Percentiles rank a stretch among this genome's conserved stretches.
Conservation (phyloP, 208 protist species). For the Leishmania turanica region DNA sequence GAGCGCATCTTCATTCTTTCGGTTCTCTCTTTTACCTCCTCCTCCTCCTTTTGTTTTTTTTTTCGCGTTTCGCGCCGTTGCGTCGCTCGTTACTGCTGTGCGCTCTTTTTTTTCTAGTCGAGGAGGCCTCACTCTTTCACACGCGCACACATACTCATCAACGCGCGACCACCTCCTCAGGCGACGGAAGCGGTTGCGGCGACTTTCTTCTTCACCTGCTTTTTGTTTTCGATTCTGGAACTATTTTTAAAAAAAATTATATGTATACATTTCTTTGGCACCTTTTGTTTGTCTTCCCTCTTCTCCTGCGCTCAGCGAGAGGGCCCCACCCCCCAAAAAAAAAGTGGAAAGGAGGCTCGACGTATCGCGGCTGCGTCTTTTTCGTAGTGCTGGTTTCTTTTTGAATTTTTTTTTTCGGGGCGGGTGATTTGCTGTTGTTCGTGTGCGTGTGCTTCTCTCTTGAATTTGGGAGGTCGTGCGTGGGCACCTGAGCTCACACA, state of each 20-base stretch:
- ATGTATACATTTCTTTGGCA: neutral
- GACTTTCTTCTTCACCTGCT: neutral
- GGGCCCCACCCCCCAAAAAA: neutral
- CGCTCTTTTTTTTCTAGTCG: no score
- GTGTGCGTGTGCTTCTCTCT: neutral
- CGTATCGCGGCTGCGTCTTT: neutral
- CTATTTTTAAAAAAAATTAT: neutral
- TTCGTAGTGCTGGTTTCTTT: neutral
- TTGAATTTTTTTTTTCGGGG: neutral
- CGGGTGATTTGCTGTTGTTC: neutral
- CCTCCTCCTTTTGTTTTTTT: neutral
- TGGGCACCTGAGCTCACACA: neutral
- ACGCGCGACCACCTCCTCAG: neutral
- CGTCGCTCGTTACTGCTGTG: neutral
- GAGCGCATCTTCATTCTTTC: neutral
- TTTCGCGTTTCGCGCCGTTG: neutral
- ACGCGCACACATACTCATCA: neutral
- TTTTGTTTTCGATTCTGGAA: neutral
- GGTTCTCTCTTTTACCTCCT: neutral
- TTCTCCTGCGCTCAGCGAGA: neutral
- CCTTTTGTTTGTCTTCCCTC: neutral
- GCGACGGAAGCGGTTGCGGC: neutral
- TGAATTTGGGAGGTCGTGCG: neutral
- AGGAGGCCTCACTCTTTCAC: neutral
- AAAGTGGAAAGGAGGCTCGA: neutral